Percentiles rank a stretch among this genome's conserved stretches.
Conservation (phyloP, 495 filamentous ascomycete genomes). For the Podospora tetraspora region DNA sequence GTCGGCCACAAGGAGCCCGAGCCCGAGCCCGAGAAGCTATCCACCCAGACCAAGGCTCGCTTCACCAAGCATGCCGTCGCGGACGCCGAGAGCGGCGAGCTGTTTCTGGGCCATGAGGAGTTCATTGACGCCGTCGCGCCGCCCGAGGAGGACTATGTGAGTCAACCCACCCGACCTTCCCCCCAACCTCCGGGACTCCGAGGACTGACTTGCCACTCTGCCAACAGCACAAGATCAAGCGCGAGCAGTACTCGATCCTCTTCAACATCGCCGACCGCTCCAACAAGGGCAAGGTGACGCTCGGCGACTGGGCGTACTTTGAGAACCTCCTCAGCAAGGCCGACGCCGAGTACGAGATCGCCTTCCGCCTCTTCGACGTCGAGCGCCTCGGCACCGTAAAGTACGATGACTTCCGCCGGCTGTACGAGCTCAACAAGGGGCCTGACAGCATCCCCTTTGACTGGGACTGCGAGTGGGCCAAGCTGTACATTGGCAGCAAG, state of each 20-base stretch:
- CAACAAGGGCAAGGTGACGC: conserved; percentile 60
- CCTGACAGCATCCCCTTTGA: conserved; percentile 82
- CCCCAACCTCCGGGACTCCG: conserved; percentile 13
- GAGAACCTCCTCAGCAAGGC: conserved; percentile 90
- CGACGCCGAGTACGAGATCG: conserved; percentile 98
- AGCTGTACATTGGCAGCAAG: conserved; percentile 81
- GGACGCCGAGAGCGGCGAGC: conserved; percentile 68
- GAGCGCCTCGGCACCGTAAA: conserved; percentile 76
- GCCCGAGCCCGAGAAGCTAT: conserved; percentile 46
- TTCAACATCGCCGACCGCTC: conserved; percentile 83
- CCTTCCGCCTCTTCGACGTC: conserved; percentile 90
- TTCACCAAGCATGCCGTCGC: conserved; percentile 75
- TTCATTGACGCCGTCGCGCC: conserved; percentile 92
- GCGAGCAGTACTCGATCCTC: conserved; percentile 88
- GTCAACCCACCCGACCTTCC: conserved; percentile 26
- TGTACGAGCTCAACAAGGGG: conserved; percentile 80
- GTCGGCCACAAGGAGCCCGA: conserved; percentile 57
- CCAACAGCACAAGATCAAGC: conserved; percentile 87
- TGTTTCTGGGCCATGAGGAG: conserved; percentile 72
- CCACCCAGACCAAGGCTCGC: conserved; percentile 60
- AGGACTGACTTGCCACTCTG: conserved; percentile 6
- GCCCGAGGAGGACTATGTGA: conserved; percentile 81
- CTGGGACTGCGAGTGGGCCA: conserved; percentile 97
- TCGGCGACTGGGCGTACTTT: conserved; percentile 87
- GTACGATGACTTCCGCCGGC: conserved; percentile 74